Conservation (phyloP, 441 rosid genomes). For the Eruca vesicaria region DNA sequence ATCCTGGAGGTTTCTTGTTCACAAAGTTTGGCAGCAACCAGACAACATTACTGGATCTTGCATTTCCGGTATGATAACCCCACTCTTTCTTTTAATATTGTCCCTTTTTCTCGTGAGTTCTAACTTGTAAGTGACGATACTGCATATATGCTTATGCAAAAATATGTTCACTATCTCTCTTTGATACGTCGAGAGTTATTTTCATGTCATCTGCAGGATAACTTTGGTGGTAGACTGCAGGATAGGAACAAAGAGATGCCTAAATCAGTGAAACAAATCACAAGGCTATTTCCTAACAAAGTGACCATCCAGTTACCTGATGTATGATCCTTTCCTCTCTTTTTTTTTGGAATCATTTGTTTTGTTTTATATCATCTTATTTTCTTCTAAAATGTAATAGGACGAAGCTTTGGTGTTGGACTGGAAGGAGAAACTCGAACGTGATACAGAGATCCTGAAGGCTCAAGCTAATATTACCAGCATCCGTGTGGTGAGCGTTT, state of each 20-base stretch:
- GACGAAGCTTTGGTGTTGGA: constrained; percentile 81
- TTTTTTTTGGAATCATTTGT: not conserved
- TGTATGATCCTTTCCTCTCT: constrained; percentile 38
- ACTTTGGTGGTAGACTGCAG: constrained; percentile 63
- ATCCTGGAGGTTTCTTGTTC: constrained; percentile 82
- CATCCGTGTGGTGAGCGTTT: constrained; percentile 60
- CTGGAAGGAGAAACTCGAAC: constrained; percentile 90
- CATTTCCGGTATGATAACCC: constrained; percentile 68
- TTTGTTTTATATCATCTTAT: not conserved
- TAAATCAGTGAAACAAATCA: constrained; percentile 77
- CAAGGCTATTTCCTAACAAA: constrained; percentile 89
- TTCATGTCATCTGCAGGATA: constrained; percentile 55
- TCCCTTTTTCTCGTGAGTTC: not conserved
- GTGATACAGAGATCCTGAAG: constrained; percentile 79
- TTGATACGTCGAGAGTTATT: not conserved
- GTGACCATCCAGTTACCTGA: constrained; percentile 83
- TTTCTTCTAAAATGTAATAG: constrained; percentile 42
- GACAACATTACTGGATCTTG: constrained; percentile 83
- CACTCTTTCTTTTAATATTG: not conserved
- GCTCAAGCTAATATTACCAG: constrained; percentile 64
- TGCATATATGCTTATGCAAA: not conserved
- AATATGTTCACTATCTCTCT: not conserved
- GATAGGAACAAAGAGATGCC: constrained; percentile 85
- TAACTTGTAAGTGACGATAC: not conserved
- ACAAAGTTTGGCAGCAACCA: constrained; percentile 91